These are phyloP conservation scores for Brasenia schreberi DNA, from an alignment of 164 flowering plant genomes.

Conservation along the genomic window DNA sequence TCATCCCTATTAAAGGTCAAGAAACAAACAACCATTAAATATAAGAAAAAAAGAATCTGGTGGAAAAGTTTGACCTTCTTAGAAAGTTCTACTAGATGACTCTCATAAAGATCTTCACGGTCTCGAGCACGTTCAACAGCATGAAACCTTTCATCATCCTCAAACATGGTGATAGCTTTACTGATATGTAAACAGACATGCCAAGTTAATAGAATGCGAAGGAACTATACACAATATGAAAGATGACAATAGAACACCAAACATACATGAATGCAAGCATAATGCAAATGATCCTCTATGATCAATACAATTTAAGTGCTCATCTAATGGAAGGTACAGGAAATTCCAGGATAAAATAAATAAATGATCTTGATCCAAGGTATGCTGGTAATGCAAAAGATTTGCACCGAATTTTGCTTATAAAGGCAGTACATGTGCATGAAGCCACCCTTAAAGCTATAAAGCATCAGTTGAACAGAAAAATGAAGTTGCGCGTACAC, in stretches of 20 bases:
- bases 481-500: too few relatives aligned
- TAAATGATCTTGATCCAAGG: too few relatives aligned
- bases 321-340: too few relatives aligned
- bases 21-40: too few relatives aligned
- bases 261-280: neutral
- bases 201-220: neutral
- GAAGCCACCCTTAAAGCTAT: too few relatives aligned
- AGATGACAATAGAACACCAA: too few relatives aligned
- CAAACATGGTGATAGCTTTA: slow-evolving; percentile 73
- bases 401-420: neutral
- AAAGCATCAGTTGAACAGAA: too few relatives aligned
- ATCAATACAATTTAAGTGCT: too few relatives aligned
- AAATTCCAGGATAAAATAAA: too few relatives aligned
- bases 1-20: too few relatives aligned
- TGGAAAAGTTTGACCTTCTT: slow-evolving; percentile 39
- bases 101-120: slow-evolving; percentile 83
- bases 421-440: neutral
- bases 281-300: too few relatives aligned
- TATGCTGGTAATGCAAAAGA: neutral
- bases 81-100: slow-evolving; percentile 64
- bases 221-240: neutral
- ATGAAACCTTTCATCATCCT: slow-evolving; percentile 86
- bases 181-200: slow-evolving; percentile 21
- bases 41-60: too few relatives aligned
- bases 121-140: slow-evolving; percentile 85